Conservation (phyloP, 179 eudicot species). For the Nepenthes alata region DNA sequence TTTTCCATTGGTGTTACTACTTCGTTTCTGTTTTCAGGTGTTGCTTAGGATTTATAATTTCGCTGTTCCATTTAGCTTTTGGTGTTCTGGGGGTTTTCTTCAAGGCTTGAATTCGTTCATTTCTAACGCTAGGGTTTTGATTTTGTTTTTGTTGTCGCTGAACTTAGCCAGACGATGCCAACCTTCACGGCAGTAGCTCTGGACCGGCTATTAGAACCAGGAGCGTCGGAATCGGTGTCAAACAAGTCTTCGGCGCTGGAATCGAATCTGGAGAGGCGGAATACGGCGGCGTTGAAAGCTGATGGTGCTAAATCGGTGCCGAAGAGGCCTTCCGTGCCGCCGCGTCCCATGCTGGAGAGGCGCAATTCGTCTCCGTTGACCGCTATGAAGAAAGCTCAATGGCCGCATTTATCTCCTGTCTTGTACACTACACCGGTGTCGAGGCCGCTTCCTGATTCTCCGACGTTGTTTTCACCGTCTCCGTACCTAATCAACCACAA, state of each 20-base stretch:
- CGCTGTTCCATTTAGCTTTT: too few species aligned
- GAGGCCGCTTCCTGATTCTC: slow-evolving; percentile 70
- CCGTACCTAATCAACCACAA: slow-evolving; percentile 82
- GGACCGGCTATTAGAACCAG: slow-evolving; percentile 63
- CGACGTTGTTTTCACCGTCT: slow-evolving; percentile 58
- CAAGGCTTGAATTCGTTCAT: too few species aligned
- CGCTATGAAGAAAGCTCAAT: slow-evolving; percentile 21
- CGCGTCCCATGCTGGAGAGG: slow-evolving; percentile 19
- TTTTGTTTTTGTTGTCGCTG: too few species aligned
- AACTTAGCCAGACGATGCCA: slow-evolving; percentile 31
- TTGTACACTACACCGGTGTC: slow-evolving; percentile 73
- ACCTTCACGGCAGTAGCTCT: slow-evolving; percentile 58
- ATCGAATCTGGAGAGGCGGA: slow-evolving; percentile 17
- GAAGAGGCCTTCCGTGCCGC: slow-evolving; percentile 8
- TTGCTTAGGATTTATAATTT: too few species aligned
- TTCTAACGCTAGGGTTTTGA: too few species aligned
- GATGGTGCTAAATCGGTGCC: not conserved
- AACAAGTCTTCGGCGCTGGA: slow-evolving; percentile 9
- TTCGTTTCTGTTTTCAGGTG: too few species aligned
- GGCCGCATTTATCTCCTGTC: slow-evolving; percentile 58
- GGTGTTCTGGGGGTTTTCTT: too few species aligned
- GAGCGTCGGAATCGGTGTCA: slow-evolving; percentile 21
- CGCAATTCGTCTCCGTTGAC: slow-evolving; percentile 14
- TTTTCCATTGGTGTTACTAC: too few species aligned
- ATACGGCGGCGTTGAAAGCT: not conserved